A percentile compares a stretch with the other conserved stretches of the same genome.
phyloP scores from a whole-genome alignment of 108 stramenopile species.

The Cyclostephanos tholiformis region DNA sequence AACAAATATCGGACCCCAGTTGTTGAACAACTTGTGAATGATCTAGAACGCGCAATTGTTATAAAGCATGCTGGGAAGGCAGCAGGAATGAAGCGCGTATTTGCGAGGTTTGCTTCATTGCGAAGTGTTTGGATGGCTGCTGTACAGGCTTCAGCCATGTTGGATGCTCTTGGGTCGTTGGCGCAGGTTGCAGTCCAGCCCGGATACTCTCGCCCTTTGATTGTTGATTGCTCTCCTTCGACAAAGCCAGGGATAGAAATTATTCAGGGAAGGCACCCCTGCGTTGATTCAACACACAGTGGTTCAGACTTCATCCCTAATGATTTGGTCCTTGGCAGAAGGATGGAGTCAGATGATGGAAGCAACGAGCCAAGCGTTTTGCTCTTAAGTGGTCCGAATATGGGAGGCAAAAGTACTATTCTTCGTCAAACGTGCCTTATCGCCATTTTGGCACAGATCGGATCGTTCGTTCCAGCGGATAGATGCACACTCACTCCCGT shows the following conservation, averaged over 20 bases:
- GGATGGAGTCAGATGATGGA: constrained; percentile 13
- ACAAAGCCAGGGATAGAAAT: constrained; percentile 69
- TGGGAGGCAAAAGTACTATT: constrained; percentile 97
- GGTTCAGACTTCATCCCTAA: constrained; percentile 95
- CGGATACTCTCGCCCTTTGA: constrained; percentile 72
- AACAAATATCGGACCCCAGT: constrained; percentile 88
- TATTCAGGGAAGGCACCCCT: constrained; percentile 93
- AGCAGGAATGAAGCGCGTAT: constrained; percentile 90
- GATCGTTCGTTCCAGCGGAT: constrained; percentile 98
- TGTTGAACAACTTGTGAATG: constrained; percentile 76
- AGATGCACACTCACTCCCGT: constrained; percentile 88
- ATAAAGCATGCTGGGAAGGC: constrained; percentile 86
- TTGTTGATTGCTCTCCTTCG: constrained; percentile 69
- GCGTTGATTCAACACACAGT: constrained; percentile 80
- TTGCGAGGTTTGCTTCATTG: constrained; percentile 93
- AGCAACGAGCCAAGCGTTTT: constrained; percentile 63
- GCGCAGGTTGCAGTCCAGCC: constrained; percentile 82
- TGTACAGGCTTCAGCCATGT: constrained; percentile 81
- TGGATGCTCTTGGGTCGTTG: constrained; percentile 95
- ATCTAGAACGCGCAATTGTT: constrained; percentile 82
- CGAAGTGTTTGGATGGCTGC: constrained; percentile 87
- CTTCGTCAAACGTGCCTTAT: constrained; percentile 97
- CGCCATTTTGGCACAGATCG: constrained; percentile 96
- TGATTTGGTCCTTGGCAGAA: constrained; percentile 78
- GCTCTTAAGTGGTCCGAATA: constrained; percentile 96